Base-by-base conservation (phyloP, 2,329 filamentous ascomycete genomes). In the Neonectria neomacrospora region DNA sequence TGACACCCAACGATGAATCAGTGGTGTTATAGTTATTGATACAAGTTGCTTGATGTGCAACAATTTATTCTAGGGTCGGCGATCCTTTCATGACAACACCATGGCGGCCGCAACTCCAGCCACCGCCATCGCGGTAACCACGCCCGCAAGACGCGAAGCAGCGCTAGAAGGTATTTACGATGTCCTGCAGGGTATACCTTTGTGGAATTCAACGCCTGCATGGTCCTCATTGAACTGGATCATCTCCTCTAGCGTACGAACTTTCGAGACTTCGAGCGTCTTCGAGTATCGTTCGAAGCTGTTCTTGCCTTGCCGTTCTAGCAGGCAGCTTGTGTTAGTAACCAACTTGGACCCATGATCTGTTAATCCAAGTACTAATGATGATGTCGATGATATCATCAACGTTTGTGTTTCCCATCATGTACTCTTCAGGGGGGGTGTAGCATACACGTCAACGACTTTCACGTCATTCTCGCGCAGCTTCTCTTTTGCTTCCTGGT, bases 21-120 rank as follows among this genome's bases (percentile, higher is more conserved):
- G 1, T 16, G 34, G 28, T 30, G 9, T 30, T 30, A 30, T 30
- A 30, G 28, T n/a, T n/a, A 14, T 37, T 37, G 16, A 16, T 37
- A 7, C 7, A 14, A 37, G n/a, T 37, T 37, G 34, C 7, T 8
- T 7, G n/a, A n/a, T 37, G 14, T 7, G 6, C 6, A n/a, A 37
- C 34, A 16, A 37, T 16, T 14, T 7, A 26, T 26, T 16, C 34
- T 14, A 14, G 14, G 6, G n/a, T 3, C 8, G 3, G 9, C 8
- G 16, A 11, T 41, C 8, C 5, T 11, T 41, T 41, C n/a, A 41
- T 3, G 37, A 41, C 37, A 11, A 20, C 7, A 50, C 41, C 39
- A 62, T n/a, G 3, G 16, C 23, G 3, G 41, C 32, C 3, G 55
- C 60, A 39, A 60, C 3, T 22, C 55, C 28, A 4, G 63, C 63